These are phyloP conservation scores for Fusarium clavum DNA, from an alignment of 2,329 filamentous ascomycete genomes.

Conservation along the genomic window DNA sequence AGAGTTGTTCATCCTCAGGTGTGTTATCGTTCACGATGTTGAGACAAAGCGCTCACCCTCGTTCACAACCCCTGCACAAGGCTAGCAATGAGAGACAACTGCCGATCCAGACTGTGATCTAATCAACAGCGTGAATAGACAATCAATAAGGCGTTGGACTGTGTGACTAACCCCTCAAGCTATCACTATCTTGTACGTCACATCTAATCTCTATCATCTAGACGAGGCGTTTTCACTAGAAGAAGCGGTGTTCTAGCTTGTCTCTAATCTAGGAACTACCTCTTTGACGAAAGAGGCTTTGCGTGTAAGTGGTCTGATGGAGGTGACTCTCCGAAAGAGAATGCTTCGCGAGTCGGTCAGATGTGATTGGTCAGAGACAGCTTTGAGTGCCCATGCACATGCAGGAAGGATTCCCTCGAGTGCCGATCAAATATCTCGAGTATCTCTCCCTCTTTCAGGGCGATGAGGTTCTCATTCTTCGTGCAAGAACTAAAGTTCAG, in stretches of 20 bases:
- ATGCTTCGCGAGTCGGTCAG: conserved; percentile 25
- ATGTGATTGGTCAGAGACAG: conserved; percentile 9
- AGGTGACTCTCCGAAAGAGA: conserved; percentile 2
- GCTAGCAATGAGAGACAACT: conserved; percentile 3
- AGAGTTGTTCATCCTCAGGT: neutral
- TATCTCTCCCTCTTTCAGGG: neutral
- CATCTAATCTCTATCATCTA: neutral
- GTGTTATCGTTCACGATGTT: neutral
- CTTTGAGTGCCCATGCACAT: neutral
- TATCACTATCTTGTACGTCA: neutral
- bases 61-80: conserved; percentile 3
- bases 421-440: conserved; percentile 18
- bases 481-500: neutral
- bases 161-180: conserved; percentile 14
- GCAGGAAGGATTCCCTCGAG: conserved; percentile 20
- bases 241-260: neutral
- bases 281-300: neutral
- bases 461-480: neutral
- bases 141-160: neutral
- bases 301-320: neutral
- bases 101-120: neutral
- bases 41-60: conserved; percentile 4
- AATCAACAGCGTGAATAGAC: neutral
- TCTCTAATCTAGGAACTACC: neutral
- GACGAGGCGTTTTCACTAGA: conserved; percentile 9